Conservation (phyloP, 768 basidiomycete genomes). For the Serendipita indica region DNA sequence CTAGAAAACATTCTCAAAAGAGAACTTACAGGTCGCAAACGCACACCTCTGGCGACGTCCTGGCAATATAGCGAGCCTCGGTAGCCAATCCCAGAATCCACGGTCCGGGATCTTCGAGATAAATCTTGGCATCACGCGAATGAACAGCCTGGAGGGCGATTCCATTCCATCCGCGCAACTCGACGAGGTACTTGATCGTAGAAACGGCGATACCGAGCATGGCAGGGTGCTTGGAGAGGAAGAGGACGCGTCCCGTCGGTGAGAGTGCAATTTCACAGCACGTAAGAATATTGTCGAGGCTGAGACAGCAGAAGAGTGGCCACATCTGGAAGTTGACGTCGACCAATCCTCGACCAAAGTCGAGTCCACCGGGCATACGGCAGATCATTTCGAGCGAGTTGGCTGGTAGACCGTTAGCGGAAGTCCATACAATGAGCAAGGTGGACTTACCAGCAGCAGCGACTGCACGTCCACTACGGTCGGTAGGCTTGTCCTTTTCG, state of each 20-base stretch:
- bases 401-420: background rate
- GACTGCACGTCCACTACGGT: constrained; percentile 34
- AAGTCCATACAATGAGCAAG: background rate
- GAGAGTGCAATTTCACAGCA: constrained; percentile 87
- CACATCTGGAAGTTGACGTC: constrained; percentile 96
- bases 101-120: constrained; percentile 91
- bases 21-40: constrained; percentile 68
- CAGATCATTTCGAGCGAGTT: constrained; percentile 66
- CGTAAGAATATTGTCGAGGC: constrained; percentile 85
- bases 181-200: constrained; percentile 82
- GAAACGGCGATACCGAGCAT: constrained; percentile 90
- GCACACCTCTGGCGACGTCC: constrained; percentile 67
- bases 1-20: background rate
- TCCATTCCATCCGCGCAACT: constrained; percentile 85
- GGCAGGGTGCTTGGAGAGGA: constrained; percentile 77
- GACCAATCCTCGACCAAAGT: constrained; percentile 80
- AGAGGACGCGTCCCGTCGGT: constrained; percentile 73
- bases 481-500: constrained; percentile 26
- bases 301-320: constrained; percentile 86
- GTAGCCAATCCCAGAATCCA: constrained; percentile 89
- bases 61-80: constrained; percentile 64
- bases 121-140: constrained; percentile 80
- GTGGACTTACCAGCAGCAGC: constrained; percentile 9
- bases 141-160: constrained; percentile 72
- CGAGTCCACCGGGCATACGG: constrained; percentile 83